Evolutionary conservation across 176 grass and related monocot genomes (phyloP).

Genomic region (Juncus effusus): DNA sequence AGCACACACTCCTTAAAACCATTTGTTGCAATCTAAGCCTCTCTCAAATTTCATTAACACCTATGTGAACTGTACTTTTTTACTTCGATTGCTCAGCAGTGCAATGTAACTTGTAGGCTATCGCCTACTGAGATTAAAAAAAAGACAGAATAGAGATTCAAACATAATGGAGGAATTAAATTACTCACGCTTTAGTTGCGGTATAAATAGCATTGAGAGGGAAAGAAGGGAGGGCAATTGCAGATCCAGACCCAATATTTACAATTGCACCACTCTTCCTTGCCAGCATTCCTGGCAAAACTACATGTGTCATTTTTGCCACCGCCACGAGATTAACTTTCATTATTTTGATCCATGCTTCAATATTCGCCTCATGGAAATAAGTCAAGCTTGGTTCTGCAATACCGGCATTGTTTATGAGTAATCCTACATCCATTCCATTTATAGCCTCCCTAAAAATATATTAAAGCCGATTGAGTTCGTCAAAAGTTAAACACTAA

Average conservation of each 20-base stretch:
- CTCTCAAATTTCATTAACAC: no score
- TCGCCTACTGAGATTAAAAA: no score
- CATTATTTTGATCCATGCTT: conserved; percentile 34
- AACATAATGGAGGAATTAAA: not conserved
- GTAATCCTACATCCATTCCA: conserved; percentile 64
- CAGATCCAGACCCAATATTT: conserved; percentile 67
- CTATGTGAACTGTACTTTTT: no score
- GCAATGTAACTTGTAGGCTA: no score
- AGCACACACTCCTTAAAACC: no score
- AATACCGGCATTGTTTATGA: conserved; percentile 64
- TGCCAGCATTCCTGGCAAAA: conserved; percentile 54
- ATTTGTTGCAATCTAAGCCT: no score
- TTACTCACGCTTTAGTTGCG: conserved; percentile 59
- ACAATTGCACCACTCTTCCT: conserved; percentile 54
- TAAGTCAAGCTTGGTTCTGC: conserved; percentile 56
- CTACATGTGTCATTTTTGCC: conserved; percentile 50
- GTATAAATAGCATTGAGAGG: conserved; percentile 72
- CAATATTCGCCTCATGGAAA: conserved; percentile 72
- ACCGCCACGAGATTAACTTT: conserved; percentile 71
- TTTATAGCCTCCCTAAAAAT: conserved; percentile 33
- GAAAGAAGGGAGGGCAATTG: conserved; percentile 56
- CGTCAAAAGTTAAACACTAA: not conserved
- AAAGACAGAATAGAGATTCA: no score
- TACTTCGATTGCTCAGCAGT: no score
- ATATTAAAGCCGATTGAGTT: not conserved